Evolutionary conservation across 164 flowering plant species (phyloP), one percentile per base, ranked within the genome.

Genomic region (Dillenia turbinata): DNA sequence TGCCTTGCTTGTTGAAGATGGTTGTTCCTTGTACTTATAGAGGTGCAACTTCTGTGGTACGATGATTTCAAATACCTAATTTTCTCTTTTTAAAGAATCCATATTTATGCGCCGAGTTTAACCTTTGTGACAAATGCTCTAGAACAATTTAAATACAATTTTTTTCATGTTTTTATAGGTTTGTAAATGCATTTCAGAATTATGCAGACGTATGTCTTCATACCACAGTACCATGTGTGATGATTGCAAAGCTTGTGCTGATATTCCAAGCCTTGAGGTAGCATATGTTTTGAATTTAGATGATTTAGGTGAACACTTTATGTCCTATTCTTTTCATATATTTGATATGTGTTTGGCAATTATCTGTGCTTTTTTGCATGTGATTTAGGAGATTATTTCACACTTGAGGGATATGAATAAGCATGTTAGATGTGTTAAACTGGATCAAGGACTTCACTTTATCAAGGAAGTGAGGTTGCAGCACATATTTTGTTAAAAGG

Each of bases 171-270:
- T 69, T 62, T 49, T 61, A 56, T 79, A 92, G 97, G 94, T 95
- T 26, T 95, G 99, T 78, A 83, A 89, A 78, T 95, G 99, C 77
- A 85, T 95, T 63, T 81, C 97, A 26, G 97, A 95, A 70, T 72
- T 95, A 67, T 95, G 86, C 71, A 69, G 91, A 62, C 83, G 72
- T 50, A 78, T 83, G 77, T 83, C 85, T 66, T 74, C 83, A 54
- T 69, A 71, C 61, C 68, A 66, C 49, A 73, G 56, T 78, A 53
- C 75, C 15, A 71, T 89, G 77, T 77, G 85, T 55, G 68, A 69
- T 57, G 97, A 92, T 54, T 89, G 86, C 69, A 78, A 66, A 77
- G 71, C 88, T 65, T 89, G 88, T 51, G 48, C 57, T 61, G 99
- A 92, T 75, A 79, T 90, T 70, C 99, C 99, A 10, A 75, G 54